A percentile compares a stretch with the other conserved stretches of the same genome.
phyloP scores from a whole-genome alignment of 2,329 filamentous ascomycete species.

The Fusarium albidum region DNA sequence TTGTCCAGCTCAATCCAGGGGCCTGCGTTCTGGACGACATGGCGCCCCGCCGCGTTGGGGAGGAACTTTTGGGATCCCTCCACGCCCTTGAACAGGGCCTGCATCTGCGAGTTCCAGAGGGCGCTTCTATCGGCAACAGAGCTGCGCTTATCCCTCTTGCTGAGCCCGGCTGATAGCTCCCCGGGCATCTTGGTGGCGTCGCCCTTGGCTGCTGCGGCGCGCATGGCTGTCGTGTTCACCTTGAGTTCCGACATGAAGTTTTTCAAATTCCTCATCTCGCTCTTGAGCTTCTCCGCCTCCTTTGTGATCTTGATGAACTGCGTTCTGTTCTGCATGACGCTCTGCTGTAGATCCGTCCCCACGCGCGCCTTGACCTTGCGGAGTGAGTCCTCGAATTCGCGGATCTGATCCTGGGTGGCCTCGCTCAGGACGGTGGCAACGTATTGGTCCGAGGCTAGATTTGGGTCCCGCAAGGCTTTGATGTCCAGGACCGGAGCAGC shows the following conservation, averaged over 20 bases:
- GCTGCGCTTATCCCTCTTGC: slow-evolving; percentile 83
- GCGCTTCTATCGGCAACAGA: slow-evolving; percentile 78
- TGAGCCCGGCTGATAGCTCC: slow-evolving; percentile 62
- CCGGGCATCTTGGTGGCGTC: slow-evolving; percentile 59
- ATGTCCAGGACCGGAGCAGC: slow-evolving; percentile 76
- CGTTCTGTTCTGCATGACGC: slow-evolving; percentile 94
- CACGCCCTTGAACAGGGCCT: slow-evolving; percentile 92
- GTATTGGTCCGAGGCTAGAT: slow-evolving; percentile 81
- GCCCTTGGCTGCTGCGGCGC: slow-evolving; percentile 63
- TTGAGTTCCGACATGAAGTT: slow-evolving; percentile 94
- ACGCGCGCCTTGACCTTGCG: slow-evolving; percentile 81
- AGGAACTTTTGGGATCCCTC: slow-evolving; percentile 98
- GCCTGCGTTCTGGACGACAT: slow-evolving; percentile 91
- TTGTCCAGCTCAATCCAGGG: slow-evolving; percentile 97
- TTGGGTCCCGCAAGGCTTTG: slow-evolving; percentile 80
- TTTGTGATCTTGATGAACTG: slow-evolving; percentile 99
- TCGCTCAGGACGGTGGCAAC: slow-evolving; percentile 79
- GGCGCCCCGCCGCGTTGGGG: slow-evolving; percentile 87
- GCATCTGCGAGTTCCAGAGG: slow-evolving; percentile 74
- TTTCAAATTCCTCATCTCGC: slow-evolving; percentile 90
- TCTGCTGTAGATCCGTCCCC: slow-evolving; percentile 87
- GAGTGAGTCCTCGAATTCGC: slow-evolving; percentile 79
- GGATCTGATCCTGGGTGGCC: slow-evolving; percentile 87
- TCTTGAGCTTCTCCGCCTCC: slow-evolving; percentile 96
- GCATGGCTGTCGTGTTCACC: slow-evolving; percentile 73